Evolutionary conservation across 345 rosid species (phyloP).

Genomic region (Salix dunnii): DNA sequence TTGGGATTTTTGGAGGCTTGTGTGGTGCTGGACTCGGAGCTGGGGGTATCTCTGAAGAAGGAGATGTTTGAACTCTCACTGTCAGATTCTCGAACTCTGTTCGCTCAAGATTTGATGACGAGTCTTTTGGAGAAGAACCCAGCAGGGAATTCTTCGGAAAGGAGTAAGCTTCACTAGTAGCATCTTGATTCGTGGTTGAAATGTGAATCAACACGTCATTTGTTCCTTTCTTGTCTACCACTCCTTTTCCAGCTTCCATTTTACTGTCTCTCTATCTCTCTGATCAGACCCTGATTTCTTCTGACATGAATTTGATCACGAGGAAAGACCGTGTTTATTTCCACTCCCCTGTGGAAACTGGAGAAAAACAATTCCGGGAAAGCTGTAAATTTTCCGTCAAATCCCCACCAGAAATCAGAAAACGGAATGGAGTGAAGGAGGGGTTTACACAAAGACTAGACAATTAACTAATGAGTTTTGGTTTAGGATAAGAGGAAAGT

Average conservation of each 20-base stretch:
- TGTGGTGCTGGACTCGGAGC: slow-evolving; percentile 12
- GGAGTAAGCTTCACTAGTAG: background rate
- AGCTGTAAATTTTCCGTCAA: background rate
- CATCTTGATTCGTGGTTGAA: slow-evolving; percentile 6
- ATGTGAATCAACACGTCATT: slow-evolving; percentile 40
- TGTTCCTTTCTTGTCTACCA: slow-evolving; percentile 29
- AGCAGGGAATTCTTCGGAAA: slow-evolving; percentile 7
- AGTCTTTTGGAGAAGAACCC: slow-evolving; percentile 11
- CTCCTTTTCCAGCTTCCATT: slow-evolving; percentile 28
- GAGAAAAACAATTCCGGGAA: background rate
- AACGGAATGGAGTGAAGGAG: no score
- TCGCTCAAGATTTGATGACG: slow-evolving; percentile 14
- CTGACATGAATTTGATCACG: background rate
- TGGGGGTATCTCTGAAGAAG: slow-evolving; percentile 22
- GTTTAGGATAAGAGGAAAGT: no score
- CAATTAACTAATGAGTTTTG: no score
- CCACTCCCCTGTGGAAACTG: background rate
- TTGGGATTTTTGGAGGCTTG: slow-evolving; percentile 40
- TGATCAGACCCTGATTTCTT: background rate
- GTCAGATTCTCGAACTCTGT: slow-evolving; percentile 14
- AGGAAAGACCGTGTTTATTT: background rate
- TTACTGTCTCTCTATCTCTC: background rate
- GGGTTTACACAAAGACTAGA: no score
- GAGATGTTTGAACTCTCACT: slow-evolving; percentile 17
- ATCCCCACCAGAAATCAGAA: background rate